These are phyloP conservation scores for Themeda triandra DNA, from an alignment of 176 grass and related monocot species.

Conservation along the genomic window DNA sequence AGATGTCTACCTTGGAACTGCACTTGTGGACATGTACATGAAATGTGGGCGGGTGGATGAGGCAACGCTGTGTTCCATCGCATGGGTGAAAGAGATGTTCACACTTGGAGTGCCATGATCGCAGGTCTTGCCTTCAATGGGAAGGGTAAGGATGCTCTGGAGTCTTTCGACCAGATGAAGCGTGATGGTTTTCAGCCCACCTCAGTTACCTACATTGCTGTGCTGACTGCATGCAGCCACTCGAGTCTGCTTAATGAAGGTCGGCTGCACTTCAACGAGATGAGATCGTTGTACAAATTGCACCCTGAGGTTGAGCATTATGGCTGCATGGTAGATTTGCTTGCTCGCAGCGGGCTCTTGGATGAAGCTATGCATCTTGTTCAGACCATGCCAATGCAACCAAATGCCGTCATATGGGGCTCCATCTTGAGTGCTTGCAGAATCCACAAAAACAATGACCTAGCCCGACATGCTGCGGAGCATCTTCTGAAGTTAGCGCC, in stretches of 20 bases:
- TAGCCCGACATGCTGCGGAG: conserved; percentile 49
- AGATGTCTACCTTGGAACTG: conserved; percentile 60
- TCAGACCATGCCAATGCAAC: conserved; percentile 57
- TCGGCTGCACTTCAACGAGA: conserved; percentile 53
- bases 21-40: conserved; percentile 79
- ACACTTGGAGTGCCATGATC: conserved; percentile 61
- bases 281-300: conserved; percentile 52
- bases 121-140: conserved; percentile 63
- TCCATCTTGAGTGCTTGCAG: conserved; percentile 61
- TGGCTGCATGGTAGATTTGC: conserved; percentile 83
- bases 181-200: conserved; percentile 39
- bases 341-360: conserved; percentile 48
- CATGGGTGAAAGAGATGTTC: conserved; percentile 49
- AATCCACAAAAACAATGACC: conserved; percentile 38
- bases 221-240: conserved; percentile 72
- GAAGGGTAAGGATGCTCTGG: conserved; percentile 55
- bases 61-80: conserved; percentile 42
- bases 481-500: conserved; percentile 62
- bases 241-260: conserved; percentile 52
- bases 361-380: conserved; percentile 66
- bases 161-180: conserved; percentile 68
- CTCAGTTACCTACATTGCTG: conserved; percentile 61
- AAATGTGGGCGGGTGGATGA: conserved; percentile 69
- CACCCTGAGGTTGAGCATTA: conserved; percentile 64
- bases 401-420: conserved; percentile 59